Conservation (phyloP, 2,329 filamentous ascomycete genomes). For the Fusarium equiseti region DNA sequence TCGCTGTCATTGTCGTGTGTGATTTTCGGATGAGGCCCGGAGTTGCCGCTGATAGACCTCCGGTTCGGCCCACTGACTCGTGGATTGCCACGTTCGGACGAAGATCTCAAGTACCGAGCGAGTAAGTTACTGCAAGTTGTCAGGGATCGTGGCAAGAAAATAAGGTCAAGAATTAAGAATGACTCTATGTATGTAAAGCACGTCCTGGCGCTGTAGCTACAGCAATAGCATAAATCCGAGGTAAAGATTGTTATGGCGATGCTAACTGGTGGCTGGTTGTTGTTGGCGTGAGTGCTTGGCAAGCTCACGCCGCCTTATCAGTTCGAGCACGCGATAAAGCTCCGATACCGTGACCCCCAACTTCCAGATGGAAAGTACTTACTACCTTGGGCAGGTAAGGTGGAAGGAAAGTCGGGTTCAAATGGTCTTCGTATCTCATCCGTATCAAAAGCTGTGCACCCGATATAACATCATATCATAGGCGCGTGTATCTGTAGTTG, state of each 20-base stretch:
- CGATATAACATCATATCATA: slow-evolving; percentile 36
- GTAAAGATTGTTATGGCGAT: slow-evolving; percentile 21
- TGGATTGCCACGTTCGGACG: slow-evolving; percentile 12
- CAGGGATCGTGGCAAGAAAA: background rate
- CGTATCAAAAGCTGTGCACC: slow-evolving; percentile 8
- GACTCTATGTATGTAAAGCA: background rate
- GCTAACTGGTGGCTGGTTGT: slow-evolving; percentile 27
- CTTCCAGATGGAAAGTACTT: slow-evolving; percentile 15
- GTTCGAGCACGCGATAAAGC: slow-evolving; percentile 31
- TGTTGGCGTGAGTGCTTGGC: background rate
- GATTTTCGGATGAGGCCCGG: slow-evolving; percentile 33
- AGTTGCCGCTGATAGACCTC: slow-evolving; percentile 33
- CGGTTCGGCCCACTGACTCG: slow-evolving; percentile 38
- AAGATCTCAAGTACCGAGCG: slow-evolving; percentile 12
- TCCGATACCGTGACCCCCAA: slow-evolving; percentile 23
- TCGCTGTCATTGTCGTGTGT: background rate
- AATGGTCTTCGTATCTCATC: slow-evolving; percentile 20
- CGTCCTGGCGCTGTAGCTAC: background rate
- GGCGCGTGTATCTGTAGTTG: slow-evolving; percentile 9
- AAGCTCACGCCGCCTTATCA: slow-evolving; percentile 32
- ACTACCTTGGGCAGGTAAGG: slow-evolving; percentile 18
- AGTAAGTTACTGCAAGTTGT: slow-evolving; percentile 5
- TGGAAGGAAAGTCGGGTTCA: slow-evolving; percentile 1
- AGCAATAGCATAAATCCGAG: background rate
- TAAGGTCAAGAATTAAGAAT: background rate